These are phyloP conservation scores for Stagonosporopsis vannaccii DNA, from an alignment of 2,329 filamentous ascomycete genomes.

Conservation along the genomic window DNA sequence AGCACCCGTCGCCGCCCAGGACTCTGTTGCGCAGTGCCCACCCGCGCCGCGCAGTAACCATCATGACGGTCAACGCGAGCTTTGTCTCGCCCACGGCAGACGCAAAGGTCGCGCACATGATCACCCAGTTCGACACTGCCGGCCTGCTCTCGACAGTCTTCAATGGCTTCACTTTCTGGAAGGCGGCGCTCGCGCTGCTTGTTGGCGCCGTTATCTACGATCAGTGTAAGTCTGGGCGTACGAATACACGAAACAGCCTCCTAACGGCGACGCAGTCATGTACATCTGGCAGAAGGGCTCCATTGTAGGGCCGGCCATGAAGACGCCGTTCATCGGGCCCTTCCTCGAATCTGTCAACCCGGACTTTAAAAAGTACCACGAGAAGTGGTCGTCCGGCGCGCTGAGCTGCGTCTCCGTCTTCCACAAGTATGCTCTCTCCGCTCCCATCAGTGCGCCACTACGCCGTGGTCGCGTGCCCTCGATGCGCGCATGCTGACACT, in stretches of 20 bases:
- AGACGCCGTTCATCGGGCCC: conserved; percentile 74
- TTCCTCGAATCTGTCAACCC: conserved; percentile 93
- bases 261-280: conserved; percentile 59
- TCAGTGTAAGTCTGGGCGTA: conserved; percentile 72
- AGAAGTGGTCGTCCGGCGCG: conserved; percentile 89
- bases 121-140: conserved; percentile 39
- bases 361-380: conserved; percentile 88
- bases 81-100: conserved; percentile 51
- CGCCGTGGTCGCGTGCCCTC: conserved; percentile 6
- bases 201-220: conserved; percentile 83
- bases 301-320: conserved; percentile 57
- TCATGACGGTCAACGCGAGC: conserved; percentile 48
- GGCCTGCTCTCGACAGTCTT: conserved; percentile 43
- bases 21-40: conserved; percentile 4
- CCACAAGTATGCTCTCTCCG: conserved; percentile 76
- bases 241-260: background rate
- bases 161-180: conserved; percentile 41
- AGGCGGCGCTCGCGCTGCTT: conserved; percentile 65
- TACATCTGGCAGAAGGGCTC: conserved; percentile 57
- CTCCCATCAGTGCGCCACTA: background rate
- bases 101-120: conserved; percentile 43
- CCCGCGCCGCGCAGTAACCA: background rate
- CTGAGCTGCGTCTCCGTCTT: conserved; percentile 98
- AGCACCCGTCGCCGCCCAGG: conserved; percentile 3
- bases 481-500: conserved; percentile 23